Base-by-base conservation (phyloP, 2,329 filamentous ascomycete species). In the Fusarium sp. region DNA sequence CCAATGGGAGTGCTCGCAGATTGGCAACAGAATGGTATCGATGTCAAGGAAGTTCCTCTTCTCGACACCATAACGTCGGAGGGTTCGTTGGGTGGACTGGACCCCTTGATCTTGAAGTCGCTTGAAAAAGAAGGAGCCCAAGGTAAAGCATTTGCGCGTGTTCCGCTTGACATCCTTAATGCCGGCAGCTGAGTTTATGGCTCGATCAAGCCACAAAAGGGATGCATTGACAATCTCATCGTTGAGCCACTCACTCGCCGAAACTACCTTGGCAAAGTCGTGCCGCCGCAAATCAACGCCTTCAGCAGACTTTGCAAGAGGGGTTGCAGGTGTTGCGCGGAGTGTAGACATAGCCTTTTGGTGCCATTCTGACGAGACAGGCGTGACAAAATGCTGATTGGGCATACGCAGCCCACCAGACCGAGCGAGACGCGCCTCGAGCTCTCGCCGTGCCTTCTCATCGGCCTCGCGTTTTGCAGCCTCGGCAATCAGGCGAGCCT, bases 161-260 rank as follows among this genome's bases (percentile, higher is more conserved):
- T 81, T 78, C 37, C 74, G 79, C 75, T 81, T 85, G 62, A 79
- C 73, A 67, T 84, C 82, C 51, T 81, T 81, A 56, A 84, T 84
- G 26, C 88, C 88, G 28, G 84, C 84, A 31, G 84, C 80, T 61
- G 83, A 79, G 75, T 91, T 91, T 73, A 89, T 80, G 51, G 84
- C 84, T 18, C 84, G 81, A 49, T 89, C 88, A 16, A 93, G 80
- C 74, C 88, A 86, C 28, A 84, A 79, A 26, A 93, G 83, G 49
- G 88, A 87, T 16, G 87, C 87, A 71, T 93, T 92, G 71, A 95
- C 87, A 52, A 91, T 87, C 71, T 92, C 90, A 76, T 94, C 92
- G 68, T 94, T 94, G 9, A 95, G 84, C 92, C 92, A 95, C 28
- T 83, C 83, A 1, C 79, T 83, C 11, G 81, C 77, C 19, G 82